Evolutionary conservation across 1,284 basidiomycete genomes (phyloP), one percentile per base, ranked within the genome.

Genomic region (Sanghuangporus weigelae): DNA sequence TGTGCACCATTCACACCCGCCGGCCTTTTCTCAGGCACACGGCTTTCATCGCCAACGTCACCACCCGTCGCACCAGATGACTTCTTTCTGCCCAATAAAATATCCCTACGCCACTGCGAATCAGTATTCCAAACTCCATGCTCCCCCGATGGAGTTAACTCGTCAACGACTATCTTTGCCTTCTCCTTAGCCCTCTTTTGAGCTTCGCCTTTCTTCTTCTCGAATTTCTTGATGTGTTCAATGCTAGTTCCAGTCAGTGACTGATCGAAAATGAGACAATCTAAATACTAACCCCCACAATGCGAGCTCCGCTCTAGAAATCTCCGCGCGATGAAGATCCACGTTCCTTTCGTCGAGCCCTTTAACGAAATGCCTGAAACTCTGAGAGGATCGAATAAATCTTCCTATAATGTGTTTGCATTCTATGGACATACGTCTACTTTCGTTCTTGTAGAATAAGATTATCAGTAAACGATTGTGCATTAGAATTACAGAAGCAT

Each of bases 331-430:
- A 59, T 75, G 77, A 76, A 90, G 81, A 70, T 90, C 86, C 0
- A 86, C 82, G 0, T 84, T 84, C 39, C 80, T 79, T 38, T 83
- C 78, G 36, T 81, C 75, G 40, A 92, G 73, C 3, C 80, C 78
- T 1, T 79, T 75, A 23, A 88, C 72, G 71, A 90, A 90, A n/a
- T 77, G 74, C 63, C 83, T 80, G 71, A 87, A 90, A 71, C 89
- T 85, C 85, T 88, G 55, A 21, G 12, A 63, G 60, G 23, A 31
- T 11, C 53, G 19, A 31, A 14, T 51, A 26, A 49, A 23, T 40
- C 10, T 7, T 19, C 54, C 1, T 19, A 46, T 56, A 48, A 62
- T 48, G 16, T 51, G 19, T 10, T 39, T 19, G 10, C 44, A 65
- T 81, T 84, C 63, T 80, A 76, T 63, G 16, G 81, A 79, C 39